Conservation (phyloP, 78 protist genomes). For the Planoprotostelium fungivorum region DNA sequence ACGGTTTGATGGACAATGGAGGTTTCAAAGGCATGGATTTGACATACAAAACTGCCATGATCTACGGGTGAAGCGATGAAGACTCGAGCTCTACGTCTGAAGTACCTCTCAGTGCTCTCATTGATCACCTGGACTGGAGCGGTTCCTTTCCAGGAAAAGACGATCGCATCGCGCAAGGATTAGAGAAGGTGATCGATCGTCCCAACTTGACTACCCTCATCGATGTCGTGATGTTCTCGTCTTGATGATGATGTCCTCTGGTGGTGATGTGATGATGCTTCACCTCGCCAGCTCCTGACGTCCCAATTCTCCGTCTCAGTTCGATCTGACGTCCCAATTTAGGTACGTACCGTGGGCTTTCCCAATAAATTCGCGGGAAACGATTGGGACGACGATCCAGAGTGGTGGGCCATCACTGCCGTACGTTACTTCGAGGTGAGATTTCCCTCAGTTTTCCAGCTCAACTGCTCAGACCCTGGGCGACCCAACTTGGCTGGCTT, state of each 20-base stretch:
- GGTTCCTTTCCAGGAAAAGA: not conserved
- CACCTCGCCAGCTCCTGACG: not conserved
- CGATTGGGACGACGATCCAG: not conserved
- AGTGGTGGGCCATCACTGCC: not conserved
- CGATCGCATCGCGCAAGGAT: not conserved
- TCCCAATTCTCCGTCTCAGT: too few relatives aligned
- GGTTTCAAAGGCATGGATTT: not conserved
- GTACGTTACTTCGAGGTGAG: not conserved
- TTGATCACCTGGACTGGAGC: not conserved
- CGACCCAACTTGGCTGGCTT: not conserved
- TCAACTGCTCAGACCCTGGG: not conserved
- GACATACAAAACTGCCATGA: not conserved
- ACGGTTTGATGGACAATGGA: not conserved
- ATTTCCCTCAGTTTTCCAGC: not conserved
- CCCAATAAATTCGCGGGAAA: not conserved
- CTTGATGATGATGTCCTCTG: not conserved
- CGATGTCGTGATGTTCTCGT: too few relatives aligned
- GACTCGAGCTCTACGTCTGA: not conserved
- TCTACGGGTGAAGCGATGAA: not conserved
- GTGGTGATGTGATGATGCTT: not conserved
- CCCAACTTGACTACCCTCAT: too few relatives aligned
- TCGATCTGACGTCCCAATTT: too few relatives aligned
- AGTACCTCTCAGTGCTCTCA: not conserved
- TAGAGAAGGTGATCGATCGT: not conserved
- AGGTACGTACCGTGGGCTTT: not conserved